These are phyloP conservation scores for Trametes elegans DNA, from an alignment of 768 basidiomycete genomes.

Conservation along the genomic window DNA sequence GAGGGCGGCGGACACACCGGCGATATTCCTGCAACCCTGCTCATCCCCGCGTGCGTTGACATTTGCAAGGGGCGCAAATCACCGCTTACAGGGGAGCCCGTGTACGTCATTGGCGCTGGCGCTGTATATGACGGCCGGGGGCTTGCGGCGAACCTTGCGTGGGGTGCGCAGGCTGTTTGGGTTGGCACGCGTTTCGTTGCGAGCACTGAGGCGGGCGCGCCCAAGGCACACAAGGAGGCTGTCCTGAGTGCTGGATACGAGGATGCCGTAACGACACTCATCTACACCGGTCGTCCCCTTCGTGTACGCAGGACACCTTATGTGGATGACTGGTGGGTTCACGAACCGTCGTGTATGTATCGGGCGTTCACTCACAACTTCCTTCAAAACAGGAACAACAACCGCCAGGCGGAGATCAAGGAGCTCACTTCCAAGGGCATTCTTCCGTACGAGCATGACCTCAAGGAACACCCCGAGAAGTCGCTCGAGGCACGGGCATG, in stretches of 20 bases:
- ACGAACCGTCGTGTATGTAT: background rate
- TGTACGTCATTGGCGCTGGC: constrained; percentile 90
- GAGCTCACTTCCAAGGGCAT: constrained; percentile 82
- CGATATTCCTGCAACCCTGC: constrained; percentile 75
- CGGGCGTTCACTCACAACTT: background rate
- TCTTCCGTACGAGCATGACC: constrained; percentile 67
- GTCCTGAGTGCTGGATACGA: constrained; percentile 69
- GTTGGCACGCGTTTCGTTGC: constrained; percentile 77
- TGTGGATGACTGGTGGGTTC: constrained; percentile 65
- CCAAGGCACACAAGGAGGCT: constrained; percentile 81
- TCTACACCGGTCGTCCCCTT: constrained; percentile 87
- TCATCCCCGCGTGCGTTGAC: constrained; percentile 91
- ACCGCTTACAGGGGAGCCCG: constrained; percentile 76
- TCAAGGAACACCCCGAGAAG: constrained; percentile 81
- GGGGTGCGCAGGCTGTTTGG: constrained; percentile 87
- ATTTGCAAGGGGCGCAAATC: constrained; percentile 73
- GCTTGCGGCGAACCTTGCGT: constrained; percentile 82
- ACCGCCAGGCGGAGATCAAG: constrained; percentile 78
- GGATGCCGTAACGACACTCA: constrained; percentile 81
- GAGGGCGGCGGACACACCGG: constrained; percentile 87
- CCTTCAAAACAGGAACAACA: constrained; percentile 57
- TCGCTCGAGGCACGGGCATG: constrained; percentile 63
- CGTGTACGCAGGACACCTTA: constrained; percentile 84
- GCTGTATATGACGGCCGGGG: constrained; percentile 89
- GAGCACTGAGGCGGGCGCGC: constrained; percentile 73